Conservation (phyloP, 805 yeast species). For the Cyberlindnera subsufficiens region DNA sequence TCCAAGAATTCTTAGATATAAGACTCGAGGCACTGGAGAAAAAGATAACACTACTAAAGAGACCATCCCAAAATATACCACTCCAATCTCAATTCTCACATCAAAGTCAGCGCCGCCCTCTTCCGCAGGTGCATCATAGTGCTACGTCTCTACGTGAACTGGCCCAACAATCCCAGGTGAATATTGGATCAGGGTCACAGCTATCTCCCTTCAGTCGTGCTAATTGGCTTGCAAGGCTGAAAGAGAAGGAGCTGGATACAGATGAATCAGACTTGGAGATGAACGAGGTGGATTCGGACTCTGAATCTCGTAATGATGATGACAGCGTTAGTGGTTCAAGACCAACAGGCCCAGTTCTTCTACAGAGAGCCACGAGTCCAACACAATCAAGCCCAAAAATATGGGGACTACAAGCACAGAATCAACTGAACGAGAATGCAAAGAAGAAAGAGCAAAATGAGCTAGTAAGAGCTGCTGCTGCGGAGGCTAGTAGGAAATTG, state of each 20-base stretch:
- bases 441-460: slow-evolving; percentile 6
- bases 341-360: no score
- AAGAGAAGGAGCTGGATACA: slow-evolving; percentile 12
- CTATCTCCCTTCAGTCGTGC: slow-evolving; percentile 21
- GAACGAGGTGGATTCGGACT: slow-evolving; percentile 18
- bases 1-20: background rate
- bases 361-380: no score
- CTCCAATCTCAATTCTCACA: background rate
- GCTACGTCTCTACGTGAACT: slow-evolving; percentile 1
- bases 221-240: slow-evolving; percentile 14
- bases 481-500: slow-evolving; percentile 20
- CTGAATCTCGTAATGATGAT: slow-evolving; percentile 6
- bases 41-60: background rate
- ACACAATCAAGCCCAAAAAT: no score
- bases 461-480: slow-evolving; percentile 10
- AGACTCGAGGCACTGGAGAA: slow-evolving; percentile 1
- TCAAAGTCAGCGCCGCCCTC: background rate
- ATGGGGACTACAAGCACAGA: background rate
- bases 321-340: slow-evolving; percentile 1
- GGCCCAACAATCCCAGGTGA: background rate
- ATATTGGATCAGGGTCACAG: slow-evolving; percentile 5
- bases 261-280: slow-evolving; percentile 23
- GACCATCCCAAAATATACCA: background rate
- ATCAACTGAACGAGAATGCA: slow-evolving; percentile 3
- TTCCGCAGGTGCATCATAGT: background rate